Conservation (phyloP, 768 basidiomycete species). For the Pleurotus pulmonarius region DNA sequence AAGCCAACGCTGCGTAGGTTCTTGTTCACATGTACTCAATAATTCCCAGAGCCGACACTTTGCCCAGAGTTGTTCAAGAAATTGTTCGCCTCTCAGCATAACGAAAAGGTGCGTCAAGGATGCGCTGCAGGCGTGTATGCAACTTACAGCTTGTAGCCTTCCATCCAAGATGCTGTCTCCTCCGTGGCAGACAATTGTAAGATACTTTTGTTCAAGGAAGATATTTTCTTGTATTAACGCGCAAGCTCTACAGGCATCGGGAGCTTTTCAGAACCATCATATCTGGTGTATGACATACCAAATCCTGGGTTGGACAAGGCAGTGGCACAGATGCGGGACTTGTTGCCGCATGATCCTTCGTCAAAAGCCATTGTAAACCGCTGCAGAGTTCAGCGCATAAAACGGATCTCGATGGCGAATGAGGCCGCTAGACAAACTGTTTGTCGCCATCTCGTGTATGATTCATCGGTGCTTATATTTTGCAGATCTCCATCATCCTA, state of each 20-base stretch:
- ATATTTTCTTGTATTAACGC: background rate
- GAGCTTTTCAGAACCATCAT: slow-evolving; percentile 60
- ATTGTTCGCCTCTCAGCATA: slow-evolving; percentile 72
- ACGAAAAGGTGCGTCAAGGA: slow-evolving; percentile 64
- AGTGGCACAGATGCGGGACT: slow-evolving; percentile 30
- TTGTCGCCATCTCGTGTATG: slow-evolving; percentile 15
- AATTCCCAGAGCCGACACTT: slow-evolving; percentile 54
- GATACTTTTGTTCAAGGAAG: slow-evolving; percentile 17
- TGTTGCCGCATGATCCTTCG: slow-evolving; percentile 27
- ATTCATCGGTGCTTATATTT: background rate
- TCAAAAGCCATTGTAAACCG: slow-evolving; percentile 35
- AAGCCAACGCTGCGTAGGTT: slow-evolving; percentile 8
- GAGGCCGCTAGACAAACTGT: slow-evolving; percentile 42
- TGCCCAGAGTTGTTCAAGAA: slow-evolving; percentile 54
- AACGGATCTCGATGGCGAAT: slow-evolving; percentile 39
- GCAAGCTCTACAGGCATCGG: slow-evolving; percentile 41
- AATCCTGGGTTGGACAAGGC: slow-evolving; percentile 37
- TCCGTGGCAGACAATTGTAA: slow-evolving; percentile 62
- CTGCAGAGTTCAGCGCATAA: slow-evolving; percentile 40
- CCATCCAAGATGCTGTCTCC: slow-evolving; percentile 70
- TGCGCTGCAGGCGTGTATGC: background rate
- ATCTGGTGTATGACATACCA: slow-evolving; percentile 49
- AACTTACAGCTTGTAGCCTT: slow-evolving; percentile 41
- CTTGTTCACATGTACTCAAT: background rate
- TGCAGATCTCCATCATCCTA: slow-evolving; percentile 41